Evolutionary conservation across 1,284 basidiomycete species (phyloP), one percentile per base, ranked within the genome.

Genomic region (Lentinula novae-zelandiae): DNA sequence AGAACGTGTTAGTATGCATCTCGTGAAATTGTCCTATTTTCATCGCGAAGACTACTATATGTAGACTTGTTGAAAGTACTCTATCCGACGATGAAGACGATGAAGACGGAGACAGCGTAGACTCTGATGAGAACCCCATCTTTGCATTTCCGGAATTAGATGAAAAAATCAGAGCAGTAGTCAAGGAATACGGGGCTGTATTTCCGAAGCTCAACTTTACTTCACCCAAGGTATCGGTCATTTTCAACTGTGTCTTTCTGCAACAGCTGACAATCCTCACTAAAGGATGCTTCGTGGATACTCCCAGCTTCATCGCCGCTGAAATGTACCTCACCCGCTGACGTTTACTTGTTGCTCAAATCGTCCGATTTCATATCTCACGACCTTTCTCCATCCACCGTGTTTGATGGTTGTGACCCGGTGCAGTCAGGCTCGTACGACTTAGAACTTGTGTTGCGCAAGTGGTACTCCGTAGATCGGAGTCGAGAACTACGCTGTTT

Each of bases 131-230:
- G 33, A 74, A 78, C 10, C 52, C 46, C 7, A 36, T 31, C 17
- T 89, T 84, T 66, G 77, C 87, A 1, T 94, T 92, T 72, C 92
- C 93, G 0, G 86, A 87, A 60, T 75, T 98, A 17, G 94, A 96
- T 68, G 74, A 76, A 6, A 78, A 79, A 63, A 96, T 98, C 64
- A 78, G 92, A 53, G 70, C 76, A 7, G 84, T 82, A n/a, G 78
- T 98, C 12, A 67, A 74, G 31, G 75, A 83, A 61, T 96, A 94
- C 65, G 90, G 85, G 1, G 87, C 90, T 2, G 89, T 97, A 7
- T 98, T 99, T 69, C 95, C 96, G 0, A 99, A 99, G 72, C 83
- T 97, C 56, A 97, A 96, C 70, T 96, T 95, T 77, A 93, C 94
- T 3, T 89, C 92, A 15, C 95, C 95, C 33, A 89, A 89, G 76